These are phyloP conservation scores for Termitomyces sp. DNA, from an alignment of 768 basidiomycete species.

Conservation along the genomic window DNA sequence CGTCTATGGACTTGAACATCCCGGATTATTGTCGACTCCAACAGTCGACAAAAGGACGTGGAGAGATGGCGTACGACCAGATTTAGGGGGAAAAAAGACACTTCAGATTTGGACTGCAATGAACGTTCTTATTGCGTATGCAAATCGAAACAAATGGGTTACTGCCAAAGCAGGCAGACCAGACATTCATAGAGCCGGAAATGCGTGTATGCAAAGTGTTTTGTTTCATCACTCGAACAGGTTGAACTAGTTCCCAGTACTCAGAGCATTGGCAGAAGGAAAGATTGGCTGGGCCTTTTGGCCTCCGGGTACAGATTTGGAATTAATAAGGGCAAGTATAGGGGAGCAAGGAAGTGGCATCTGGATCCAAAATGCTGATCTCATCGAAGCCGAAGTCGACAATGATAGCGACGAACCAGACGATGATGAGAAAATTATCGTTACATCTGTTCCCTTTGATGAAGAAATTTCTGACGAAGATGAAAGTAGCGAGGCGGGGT, in stretches of 20 bases:
- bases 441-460: constrained; percentile 15
- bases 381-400: constrained; percentile 20
- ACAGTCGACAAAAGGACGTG: constrained; percentile 74
- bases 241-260: constrained; percentile 38
- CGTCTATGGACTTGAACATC: constrained; percentile 55
- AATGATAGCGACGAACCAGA: constrained; percentile 24
- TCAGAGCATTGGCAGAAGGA: constrained; percentile 80
- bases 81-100: constrained; percentile 12
- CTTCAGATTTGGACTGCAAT: constrained; percentile 69
- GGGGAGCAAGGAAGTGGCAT: constrained; percentile 40
- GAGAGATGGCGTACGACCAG: constrained; percentile 43
- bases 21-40: constrained; percentile 27
- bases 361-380: constrained; percentile 43
- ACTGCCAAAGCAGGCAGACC: constrained; percentile 90
- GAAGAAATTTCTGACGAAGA: constrained; percentile 17
- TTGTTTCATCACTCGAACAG: not conserved
- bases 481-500: constrained; percentile 11
- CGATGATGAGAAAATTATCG: constrained; percentile 16
- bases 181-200: constrained; percentile 86
- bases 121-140: constrained; percentile 77
- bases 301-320: constrained; percentile 48
- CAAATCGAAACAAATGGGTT: constrained; percentile 72
- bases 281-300: constrained; percentile 81
- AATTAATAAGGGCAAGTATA: constrained; percentile 16
- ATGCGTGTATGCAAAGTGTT: constrained; percentile 60